Conservation (phyloP, 139 green algal genomes). For the Asterochloris sp. region DNA sequence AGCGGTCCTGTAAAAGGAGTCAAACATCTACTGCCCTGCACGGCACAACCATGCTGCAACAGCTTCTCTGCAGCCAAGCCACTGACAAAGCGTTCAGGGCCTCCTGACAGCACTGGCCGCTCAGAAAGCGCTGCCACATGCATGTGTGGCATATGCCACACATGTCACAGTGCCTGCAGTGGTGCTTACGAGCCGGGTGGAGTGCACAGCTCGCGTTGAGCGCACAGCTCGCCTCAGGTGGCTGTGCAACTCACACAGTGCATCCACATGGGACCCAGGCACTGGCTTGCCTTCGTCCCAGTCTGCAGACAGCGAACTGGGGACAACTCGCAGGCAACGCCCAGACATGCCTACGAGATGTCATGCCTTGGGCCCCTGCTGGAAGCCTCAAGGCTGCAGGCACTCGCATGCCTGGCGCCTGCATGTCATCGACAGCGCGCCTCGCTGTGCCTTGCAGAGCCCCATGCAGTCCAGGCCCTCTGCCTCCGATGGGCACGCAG, state of each 20-base stretch:
- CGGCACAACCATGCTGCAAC: neutral
- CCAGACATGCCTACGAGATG: neutral
- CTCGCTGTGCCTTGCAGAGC: constrained; percentile 3
- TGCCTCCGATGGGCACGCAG: neutral
- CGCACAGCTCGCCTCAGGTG: too few species aligned
- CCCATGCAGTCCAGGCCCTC: neutral
- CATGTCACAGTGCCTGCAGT: neutral
- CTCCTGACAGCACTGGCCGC: neutral
- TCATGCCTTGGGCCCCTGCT: too few species aligned
- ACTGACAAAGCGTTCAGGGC: neutral
- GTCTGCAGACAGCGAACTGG: neutral
- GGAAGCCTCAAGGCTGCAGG: neutral
- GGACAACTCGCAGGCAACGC: neutral
- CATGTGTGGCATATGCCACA: neutral
- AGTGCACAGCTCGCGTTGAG: too few species aligned
- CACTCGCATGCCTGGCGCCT: neutral
- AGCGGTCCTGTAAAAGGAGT: neutral
- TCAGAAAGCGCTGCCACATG: neutral
- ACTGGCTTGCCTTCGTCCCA: neutral
- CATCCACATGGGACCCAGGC: neutral
- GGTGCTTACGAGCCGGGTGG: too few species aligned
- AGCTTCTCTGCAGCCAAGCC: neutral
- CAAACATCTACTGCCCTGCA: neutral
- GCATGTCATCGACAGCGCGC: neutral
- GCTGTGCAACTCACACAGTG: too few species aligned